phyloP scores from a whole-genome alignment of 176 grass and related monocot genomes.

The Aegilops tauschii region DNA sequence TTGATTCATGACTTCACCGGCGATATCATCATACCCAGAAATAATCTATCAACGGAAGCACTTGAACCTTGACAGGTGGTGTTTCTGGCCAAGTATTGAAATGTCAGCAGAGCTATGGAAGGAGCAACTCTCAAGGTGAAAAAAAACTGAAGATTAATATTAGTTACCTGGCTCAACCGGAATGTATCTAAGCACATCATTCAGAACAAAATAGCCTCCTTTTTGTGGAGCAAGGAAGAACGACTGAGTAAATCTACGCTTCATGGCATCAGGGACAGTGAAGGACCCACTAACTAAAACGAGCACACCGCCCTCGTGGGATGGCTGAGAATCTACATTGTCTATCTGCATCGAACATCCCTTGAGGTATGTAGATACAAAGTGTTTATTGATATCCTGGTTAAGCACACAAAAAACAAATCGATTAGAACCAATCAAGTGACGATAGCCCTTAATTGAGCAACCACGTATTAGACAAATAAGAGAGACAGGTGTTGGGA shows the following conservation, averaged over 20 bases:
- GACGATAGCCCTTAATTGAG: background rate
- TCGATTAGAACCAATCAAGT: background rate
- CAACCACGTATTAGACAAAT: too few species aligned
- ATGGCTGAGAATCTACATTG: slow-evolving; percentile 49
- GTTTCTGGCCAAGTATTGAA: slow-evolving; percentile 18
- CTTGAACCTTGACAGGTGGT: background rate
- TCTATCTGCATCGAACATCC: slow-evolving; percentile 61
- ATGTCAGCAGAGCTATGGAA: background rate
- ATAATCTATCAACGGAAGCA: background rate
- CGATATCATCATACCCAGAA: background rate
- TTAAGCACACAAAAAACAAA: slow-evolving; percentile 20
- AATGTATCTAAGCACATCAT: slow-evolving; percentile 67
- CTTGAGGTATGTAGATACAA: slow-evolving; percentile 47
- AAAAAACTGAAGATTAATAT: background rate
- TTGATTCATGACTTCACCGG: background rate
- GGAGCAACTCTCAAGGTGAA: background rate
- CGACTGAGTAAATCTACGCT: slow-evolving; percentile 64
- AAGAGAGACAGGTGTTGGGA: background rate
- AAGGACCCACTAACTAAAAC: slow-evolving; percentile 64
- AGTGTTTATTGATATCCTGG: slow-evolving; percentile 56
- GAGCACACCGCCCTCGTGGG: slow-evolving; percentile 54
- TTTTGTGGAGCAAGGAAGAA: slow-evolving; percentile 93
- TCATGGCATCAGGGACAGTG: slow-evolving; percentile 23
- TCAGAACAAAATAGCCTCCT: slow-evolving; percentile 72
- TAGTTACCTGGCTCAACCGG: slow-evolving; percentile 34